Evolutionary conservation across 192 early-diverging fungal species (phyloP), one percentile per base, ranked within the genome.

Genomic region (Allomyces arbusculus): DNA sequence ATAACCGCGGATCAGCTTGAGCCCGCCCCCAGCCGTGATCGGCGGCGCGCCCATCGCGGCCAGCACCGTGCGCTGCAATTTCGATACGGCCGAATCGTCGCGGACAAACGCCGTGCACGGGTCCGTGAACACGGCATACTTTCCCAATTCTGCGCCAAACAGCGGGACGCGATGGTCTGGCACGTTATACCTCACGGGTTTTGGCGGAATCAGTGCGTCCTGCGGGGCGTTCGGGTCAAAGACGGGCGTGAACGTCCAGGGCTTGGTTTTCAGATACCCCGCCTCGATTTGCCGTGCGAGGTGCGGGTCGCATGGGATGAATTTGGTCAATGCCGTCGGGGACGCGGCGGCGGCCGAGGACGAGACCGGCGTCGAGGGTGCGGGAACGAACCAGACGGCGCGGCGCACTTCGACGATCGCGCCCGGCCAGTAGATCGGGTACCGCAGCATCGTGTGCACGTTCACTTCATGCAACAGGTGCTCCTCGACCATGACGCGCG

Each of bases 351-450:
- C 33, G 33, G 33, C 7, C 33, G 33, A 40, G 33, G 33, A 40
- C 33, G 33, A 40, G 4, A 7, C 33, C 33, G 33, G 33, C 8
- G 33, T 7, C 33, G 33, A 40, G 4, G 33, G 33, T 0, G 33
- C 33, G 4, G 33, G 33, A 3, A 40, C 33, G 22, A 65, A 65
- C 64, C 64, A 65, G 14, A 45, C 20, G 11, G 33, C 64, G 11
- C 64, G 26, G 16, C 64, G 64, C 10, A 65, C 64, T 9, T 65
- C 64, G 19, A 33, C 26, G 14, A 65, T 26, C 20, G 64, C 3
- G 28, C 64, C 64, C 16, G 50, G 50, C 50, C 50, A 58, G 50
- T 58, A 58, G 16, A 58, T 14, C 12, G 50, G 50, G 50, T 58
- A 58, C 2, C 50, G 50, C 0, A 58, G 16, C 50, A 58, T 58